Percentiles rank a stretch among this genome's conserved stretches.
These are phyloP conservation scores for Starmerella etchellsii DNA, from an alignment of 805 yeast species.

Conservation along the genomic window DNA sequence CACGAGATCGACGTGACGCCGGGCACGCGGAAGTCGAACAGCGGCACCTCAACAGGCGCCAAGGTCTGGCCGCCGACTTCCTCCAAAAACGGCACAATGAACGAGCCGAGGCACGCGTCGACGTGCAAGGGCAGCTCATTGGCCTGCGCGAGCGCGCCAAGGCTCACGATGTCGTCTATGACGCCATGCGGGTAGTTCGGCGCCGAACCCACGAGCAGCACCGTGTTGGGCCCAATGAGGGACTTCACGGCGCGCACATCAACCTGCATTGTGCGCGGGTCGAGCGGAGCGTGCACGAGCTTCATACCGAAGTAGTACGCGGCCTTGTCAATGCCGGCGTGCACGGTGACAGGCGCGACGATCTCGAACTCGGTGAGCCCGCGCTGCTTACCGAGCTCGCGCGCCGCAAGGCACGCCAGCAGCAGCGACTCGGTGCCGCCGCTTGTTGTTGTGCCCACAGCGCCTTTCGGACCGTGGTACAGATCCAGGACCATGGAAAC, in stretches of 20 bases:
- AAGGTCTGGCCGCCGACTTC: slow-evolving; percentile 32
- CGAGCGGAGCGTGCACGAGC: slow-evolving; percentile 66
- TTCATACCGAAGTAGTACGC: slow-evolving; percentile 80
- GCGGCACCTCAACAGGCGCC: slow-evolving; percentile 30
- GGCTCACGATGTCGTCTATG: slow-evolving; percentile 69
- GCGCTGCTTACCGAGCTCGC: slow-evolving; percentile 45
- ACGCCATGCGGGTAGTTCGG: slow-evolving; percentile 97
- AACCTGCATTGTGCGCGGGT: slow-evolving; percentile 53
- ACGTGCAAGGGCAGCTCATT: slow-evolving; percentile 81
- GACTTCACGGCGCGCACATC: slow-evolving; percentile 48
- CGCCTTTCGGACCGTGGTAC: slow-evolving; percentile 66
- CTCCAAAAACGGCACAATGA: slow-evolving; percentile 67
- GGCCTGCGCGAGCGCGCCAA: slow-evolving; percentile 51
- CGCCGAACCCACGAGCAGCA: slow-evolving; percentile 80
- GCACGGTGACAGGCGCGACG: slow-evolving; percentile 77
- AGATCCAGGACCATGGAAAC: slow-evolving; percentile 77
- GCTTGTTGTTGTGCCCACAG: slow-evolving; percentile 73
- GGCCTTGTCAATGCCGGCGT: slow-evolving; percentile 93
- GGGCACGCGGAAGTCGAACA: slow-evolving; percentile 73
- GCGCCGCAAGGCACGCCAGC: slow-evolving; percentile 77
- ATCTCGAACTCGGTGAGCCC: slow-evolving; percentile 71
- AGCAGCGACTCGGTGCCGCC: slow-evolving; percentile 94
- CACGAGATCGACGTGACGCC: slow-evolving; percentile 97
- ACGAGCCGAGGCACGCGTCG: slow-evolving; percentile 92
- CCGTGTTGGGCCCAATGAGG: slow-evolving; percentile 66